Evolutionary conservation across 2,329 filamentous ascomycete species (phyloP).

Genomic region (Claviceps paspali): DNA sequence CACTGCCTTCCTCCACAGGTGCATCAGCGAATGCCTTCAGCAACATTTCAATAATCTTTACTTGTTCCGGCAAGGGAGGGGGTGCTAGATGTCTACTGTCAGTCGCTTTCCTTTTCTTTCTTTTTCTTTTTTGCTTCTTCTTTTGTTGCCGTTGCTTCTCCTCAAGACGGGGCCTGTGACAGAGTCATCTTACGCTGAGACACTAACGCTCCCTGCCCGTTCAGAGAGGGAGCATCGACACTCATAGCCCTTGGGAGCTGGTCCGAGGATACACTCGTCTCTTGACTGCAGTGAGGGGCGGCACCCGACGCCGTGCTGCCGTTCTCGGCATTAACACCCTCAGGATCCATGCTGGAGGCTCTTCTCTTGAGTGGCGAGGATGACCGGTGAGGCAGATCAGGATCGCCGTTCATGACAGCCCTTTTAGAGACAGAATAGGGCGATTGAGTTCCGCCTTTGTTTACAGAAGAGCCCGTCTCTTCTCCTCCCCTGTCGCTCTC

Average conservation of each 20-base stretch:
- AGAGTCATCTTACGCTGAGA: constrained; percentile 4
- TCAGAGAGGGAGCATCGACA: constrained; percentile 21
- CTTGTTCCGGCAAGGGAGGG: constrained; percentile 41
- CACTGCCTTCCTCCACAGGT: constrained; percentile 52
- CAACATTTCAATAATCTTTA: constrained; percentile 54
- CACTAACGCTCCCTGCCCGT: constrained; percentile 3
- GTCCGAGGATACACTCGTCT: constrained; percentile 8
- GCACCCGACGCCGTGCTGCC: constrained; percentile 32
- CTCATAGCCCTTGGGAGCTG: constrained; percentile 25
- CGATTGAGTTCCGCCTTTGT: constrained; percentile 32
- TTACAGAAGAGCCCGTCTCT: constrained; percentile 26
- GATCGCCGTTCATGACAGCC: constrained; percentile 44
- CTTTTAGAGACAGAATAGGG: constrained; percentile 35
- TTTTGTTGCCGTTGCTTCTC: neutral
- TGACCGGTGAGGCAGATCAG: constrained; percentile 42
- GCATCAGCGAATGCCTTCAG: constrained; percentile 34
- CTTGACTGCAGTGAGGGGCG: constrained; percentile 13
- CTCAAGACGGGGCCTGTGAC: neutral
- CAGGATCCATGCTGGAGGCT: constrained; percentile 46
- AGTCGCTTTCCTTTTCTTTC: constrained; percentile 3
- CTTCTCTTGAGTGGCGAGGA: constrained; percentile 50
- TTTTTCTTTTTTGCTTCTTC: neutral
- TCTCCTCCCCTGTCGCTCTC: constrained; percentile 38
- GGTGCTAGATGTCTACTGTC: constrained; percentile 10
- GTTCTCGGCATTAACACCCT: constrained; percentile 23